Evolutionary conservation across 768 basidiomycete species (phyloP), one percentile per base, ranked within the genome.

Genomic region (Lactarius deliciosus): DNA sequence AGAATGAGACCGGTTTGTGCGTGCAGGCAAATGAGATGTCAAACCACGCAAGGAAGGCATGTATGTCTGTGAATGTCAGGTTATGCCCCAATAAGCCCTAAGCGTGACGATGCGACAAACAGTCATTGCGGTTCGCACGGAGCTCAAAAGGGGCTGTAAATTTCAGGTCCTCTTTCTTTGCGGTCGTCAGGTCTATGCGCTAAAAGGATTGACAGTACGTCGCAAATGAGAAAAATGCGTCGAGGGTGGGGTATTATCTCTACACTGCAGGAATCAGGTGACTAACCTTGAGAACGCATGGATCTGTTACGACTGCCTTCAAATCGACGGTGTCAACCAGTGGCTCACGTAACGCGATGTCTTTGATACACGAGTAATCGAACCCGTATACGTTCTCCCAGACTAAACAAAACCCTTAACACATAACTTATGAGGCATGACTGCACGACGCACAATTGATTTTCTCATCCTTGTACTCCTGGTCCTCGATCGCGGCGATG

Each of bases 311-410:
- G 64, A 98, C 96, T 2, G 94, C 81, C 78, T 96, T 96, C 71
- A 98, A 80, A 71, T 99, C 97, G 66, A 99, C 97, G n/a, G 95
- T 97, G 78, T 99, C 97, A 38, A 99, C 97, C 56, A 99, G 82
- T 54, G 97, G 97, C 76, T 99, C 97, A 36, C 92, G 85, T 63
- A 99, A 80, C 2, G 97, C 97, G 71, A 99, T 97, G 76, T 97
- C 94, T 79, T 98, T 98, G 83, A 99, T 98, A 77, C 97, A 98
- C 47, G 95, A 97, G 79, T 93, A 99, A 78, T 99, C 96, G 78
- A 99, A 98, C 30, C 97, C 97, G 77, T 99, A 99, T 25, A 99
- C 97, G 73, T 98, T 95, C 74, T 98, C 95, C 97, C 97, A 99
- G 82, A 96, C 96, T 98, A 72, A 5, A 53, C n/a, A 15, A 15